These are phyloP conservation scores for Pestalotiopsis sp. DNA, from an alignment of 2,329 filamentous ascomycete genomes.

Conservation along the genomic window DNA sequence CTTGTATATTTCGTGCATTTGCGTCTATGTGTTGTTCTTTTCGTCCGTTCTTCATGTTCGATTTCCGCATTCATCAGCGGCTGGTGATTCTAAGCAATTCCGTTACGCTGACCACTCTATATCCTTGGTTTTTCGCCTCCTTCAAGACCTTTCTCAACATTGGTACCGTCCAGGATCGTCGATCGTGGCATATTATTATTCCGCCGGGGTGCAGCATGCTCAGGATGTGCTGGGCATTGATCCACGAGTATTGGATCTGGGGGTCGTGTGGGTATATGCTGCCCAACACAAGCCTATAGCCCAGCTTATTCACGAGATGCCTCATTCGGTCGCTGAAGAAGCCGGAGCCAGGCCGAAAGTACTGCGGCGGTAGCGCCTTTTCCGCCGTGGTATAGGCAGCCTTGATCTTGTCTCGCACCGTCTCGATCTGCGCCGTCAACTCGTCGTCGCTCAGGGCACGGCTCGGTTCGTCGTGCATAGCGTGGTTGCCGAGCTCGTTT, in stretches of 20 bases:
- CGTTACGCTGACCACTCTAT: conserved; percentile 70
- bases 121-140: conserved; percentile 70
- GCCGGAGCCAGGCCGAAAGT: conserved; percentile 83
- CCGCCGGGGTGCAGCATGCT: conserved; percentile 77
- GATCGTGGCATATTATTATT: conserved; percentile 85
- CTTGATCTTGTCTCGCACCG: conserved; percentile 53
- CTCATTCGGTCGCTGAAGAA: conserved; percentile 78
- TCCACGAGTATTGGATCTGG: conserved; percentile 68
- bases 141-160: conserved; percentile 77
- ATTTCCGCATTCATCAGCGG: conserved; percentile 8
- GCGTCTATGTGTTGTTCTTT: neutral
- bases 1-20: neutral
- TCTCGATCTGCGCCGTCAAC: conserved; percentile 63
- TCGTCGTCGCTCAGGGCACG: conserved; percentile 58
- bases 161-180: conserved; percentile 78
- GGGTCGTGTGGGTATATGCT: conserved; percentile 89
- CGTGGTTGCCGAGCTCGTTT: conserved; percentile 83
- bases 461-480: conserved; percentile 83
- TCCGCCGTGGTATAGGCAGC: conserved; percentile 35
- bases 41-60: neutral
- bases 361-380: conserved; percentile 49
- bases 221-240: conserved; percentile 79
- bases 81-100: conserved; percentile 55
- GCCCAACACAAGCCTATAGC: conserved; percentile 76
- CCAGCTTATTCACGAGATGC: conserved; percentile 56